Base-by-base conservation (phyloP, 495 filamentous ascomycete species). In the Aspergillus biplanus region DNA sequence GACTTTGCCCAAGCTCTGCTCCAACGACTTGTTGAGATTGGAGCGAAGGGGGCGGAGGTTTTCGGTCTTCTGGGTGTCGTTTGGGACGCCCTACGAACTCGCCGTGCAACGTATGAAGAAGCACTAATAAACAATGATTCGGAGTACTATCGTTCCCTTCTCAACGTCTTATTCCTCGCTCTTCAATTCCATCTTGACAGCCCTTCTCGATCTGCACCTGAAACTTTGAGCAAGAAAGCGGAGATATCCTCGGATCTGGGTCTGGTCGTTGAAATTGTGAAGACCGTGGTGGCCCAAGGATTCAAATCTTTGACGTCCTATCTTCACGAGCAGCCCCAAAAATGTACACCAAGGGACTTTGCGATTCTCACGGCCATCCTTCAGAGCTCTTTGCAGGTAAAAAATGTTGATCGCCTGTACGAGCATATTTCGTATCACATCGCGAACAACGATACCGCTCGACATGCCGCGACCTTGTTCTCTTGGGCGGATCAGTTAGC, bases 281-380 rank as follows among this genome's bases (percentile, higher is more conserved):
- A 90, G 59, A 80, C 85, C 6, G 82, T 93, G 18, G 91, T 98
- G n/a, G 88, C 87, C 1, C 87, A 86, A 62, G 92, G 90, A 9
- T 92, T 97, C 75, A 86, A 87, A 52, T 86, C 90, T 6, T 80
- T 97, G 33, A 91, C 89, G 7, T 83, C 86, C 1, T 83, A 89
- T 54, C 82, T 96, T 37, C 93, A 97, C 68, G 83, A 83, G 7
- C 67, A 76, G 21, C 89, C 59, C 69, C 83, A 73, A n/a, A 82
- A 78, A 27, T 80, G 80, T 61, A 73, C 75, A 12, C 84, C 86
- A 4, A 81, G 82, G 56, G 95, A 99, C 69, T 87, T 98, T 66
- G 89, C 89, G 16, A 89, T 97, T 48, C 77, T 99, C 31, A 97
- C 89, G n/a, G 92, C 89, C 7, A 89, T 97, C 65, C 80, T 98